phyloP scores from a whole-genome alignment of 73 alveolate species.

The Strombidium stylifer region DNA sequence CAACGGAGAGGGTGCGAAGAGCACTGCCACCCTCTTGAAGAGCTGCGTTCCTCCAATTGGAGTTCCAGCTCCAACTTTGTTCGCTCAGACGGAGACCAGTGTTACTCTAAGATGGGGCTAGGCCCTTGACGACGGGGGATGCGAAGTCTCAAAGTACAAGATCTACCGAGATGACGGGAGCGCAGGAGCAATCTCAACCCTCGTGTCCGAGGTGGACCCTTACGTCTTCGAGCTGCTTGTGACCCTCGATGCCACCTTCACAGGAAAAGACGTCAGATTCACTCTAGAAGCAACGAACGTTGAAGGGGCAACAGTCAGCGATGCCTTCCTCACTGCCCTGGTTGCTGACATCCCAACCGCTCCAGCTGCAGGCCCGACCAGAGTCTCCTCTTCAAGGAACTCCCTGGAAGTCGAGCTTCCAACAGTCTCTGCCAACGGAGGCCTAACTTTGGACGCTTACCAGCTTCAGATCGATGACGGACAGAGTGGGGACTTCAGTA shows the following conservation, averaged over 20 bases:
- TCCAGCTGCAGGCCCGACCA: slow-evolving; percentile 19
- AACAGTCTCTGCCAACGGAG: background rate
- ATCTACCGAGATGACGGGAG: slow-evolving; percentile 59
- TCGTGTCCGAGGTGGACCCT: slow-evolving; percentile 32
- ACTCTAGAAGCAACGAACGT: slow-evolving; percentile 35
- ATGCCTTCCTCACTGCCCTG: slow-evolving; percentile 7
- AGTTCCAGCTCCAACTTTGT: slow-evolving; percentile 35
- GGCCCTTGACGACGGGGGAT: slow-evolving; percentile 56
- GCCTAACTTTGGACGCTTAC: slow-evolving; percentile 12
- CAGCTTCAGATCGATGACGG: slow-evolving; percentile 43
- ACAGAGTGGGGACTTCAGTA: slow-evolving; percentile 19
- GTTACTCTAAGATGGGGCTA: slow-evolving; percentile 45
- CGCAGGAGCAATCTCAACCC: slow-evolving; percentile 1
- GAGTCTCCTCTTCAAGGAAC: background rate
- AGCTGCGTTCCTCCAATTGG: slow-evolving; percentile 62
- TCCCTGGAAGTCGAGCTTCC: slow-evolving; percentile 1
- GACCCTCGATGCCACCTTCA: slow-evolving; percentile 7
- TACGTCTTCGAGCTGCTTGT: slow-evolving; percentile 27
- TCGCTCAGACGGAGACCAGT: slow-evolving; percentile 30
- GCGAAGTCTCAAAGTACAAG: slow-evolving; percentile 50
- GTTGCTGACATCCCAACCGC: slow-evolving; percentile 39
- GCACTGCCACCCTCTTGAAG: background rate
- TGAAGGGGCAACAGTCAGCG: background rate
- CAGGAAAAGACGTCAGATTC: slow-evolving; percentile 36
- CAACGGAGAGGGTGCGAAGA: slow-evolving; percentile 57